Conservation (phyloP, 176 grass and related monocot genomes). For the Luzula sylvatica region DNA sequence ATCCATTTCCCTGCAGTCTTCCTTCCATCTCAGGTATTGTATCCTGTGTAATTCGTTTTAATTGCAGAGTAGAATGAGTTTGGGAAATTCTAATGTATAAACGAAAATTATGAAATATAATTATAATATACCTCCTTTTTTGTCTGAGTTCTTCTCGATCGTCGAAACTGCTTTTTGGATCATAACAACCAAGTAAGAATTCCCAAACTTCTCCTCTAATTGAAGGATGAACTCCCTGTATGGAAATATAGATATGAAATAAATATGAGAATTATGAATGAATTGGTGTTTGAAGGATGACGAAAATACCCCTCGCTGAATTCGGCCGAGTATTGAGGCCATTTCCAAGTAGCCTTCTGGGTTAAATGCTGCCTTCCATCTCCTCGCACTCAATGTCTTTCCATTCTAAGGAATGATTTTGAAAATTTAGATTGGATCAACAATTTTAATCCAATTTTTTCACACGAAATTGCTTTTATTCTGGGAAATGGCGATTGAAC, state of each 20-base stretch:
- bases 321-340: constrained; percentile 75
- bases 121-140: constrained; percentile 59
- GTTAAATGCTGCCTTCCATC: constrained; percentile 90
- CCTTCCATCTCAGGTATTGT: constrained; percentile 90
- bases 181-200: constrained; percentile 92
- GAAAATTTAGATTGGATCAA: constrained; percentile 21
- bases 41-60: constrained; percentile 24
- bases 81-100: neutral
- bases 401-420: constrained; percentile 57
- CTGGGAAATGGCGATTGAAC: constrained; percentile 1
- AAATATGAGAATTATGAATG: constrained; percentile 2
- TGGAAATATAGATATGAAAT: constrained; percentile 15
- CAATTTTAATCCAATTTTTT: neutral
- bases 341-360: constrained; percentile 86
- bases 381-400: constrained; percentile 84
- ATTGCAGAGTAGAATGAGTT: neutral
- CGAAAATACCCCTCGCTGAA: constrained; percentile 74
- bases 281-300: constrained; percentile 10
- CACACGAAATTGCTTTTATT: too few relatives aligned
- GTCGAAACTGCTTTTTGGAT: constrained; percentile 84
- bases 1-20: constrained; percentile 74
- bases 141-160: constrained; percentile 87
- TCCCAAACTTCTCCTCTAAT: constrained; percentile 98
- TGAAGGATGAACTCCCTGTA: constrained; percentile 91
- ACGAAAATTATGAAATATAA: constrained; percentile 8